phyloP scores from a whole-genome alignment of 2,329 filamentous ascomycete genomes.

The Talaromyces sp. region DNA sequence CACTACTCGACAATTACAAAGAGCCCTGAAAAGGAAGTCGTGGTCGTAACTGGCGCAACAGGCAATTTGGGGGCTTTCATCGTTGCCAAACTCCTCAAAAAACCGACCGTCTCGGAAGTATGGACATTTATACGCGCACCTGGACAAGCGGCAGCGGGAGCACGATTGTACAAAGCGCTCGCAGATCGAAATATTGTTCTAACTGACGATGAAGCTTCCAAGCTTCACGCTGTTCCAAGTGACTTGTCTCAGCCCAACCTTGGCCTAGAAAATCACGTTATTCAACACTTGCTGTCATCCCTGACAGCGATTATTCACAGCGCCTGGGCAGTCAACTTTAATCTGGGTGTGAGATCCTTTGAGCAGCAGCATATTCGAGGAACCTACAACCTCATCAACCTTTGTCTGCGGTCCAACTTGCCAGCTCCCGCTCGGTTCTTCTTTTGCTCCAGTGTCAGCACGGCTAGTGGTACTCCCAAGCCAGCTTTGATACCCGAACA shows the following conservation, averaged over 20 bases:
- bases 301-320: slow-evolving; percentile 55
- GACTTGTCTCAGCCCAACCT: slow-evolving; percentile 44
- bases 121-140: slow-evolving; percentile 54
- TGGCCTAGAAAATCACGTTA: slow-evolving; percentile 41
- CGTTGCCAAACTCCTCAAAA: slow-evolving; percentile 37
- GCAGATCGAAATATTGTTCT: slow-evolving; percentile 27
- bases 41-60: slow-evolving; percentile 59
- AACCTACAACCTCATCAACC: slow-evolving; percentile 38
- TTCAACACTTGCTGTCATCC: slow-evolving; percentile 37
- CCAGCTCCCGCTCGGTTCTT: slow-evolving; percentile 37
- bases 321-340: slow-evolving; percentile 63
- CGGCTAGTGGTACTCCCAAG: slow-evolving; percentile 31
- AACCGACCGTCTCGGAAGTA: slow-evolving; percentile 37
- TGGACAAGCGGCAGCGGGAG: slow-evolving; percentile 35
- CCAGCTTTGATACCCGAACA: slow-evolving; percentile 29
- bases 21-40: slow-evolving; percentile 17
- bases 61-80: slow-evolving; percentile 61
- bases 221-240: slow-evolving; percentile 45
- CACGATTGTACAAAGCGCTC: slow-evolving; percentile 43
- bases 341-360: slow-evolving; percentile 52
- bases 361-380: slow-evolving; percentile 45
- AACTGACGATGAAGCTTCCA: slow-evolving; percentile 20
- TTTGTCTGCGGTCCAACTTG: slow-evolving; percentile 26
- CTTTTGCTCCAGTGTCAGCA: slow-evolving; percentile 49
- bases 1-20: slow-evolving; percentile 19